phyloP scores from a whole-genome alignment of 345 rosid genomes.

The Schrenkiella parvula region DNA sequence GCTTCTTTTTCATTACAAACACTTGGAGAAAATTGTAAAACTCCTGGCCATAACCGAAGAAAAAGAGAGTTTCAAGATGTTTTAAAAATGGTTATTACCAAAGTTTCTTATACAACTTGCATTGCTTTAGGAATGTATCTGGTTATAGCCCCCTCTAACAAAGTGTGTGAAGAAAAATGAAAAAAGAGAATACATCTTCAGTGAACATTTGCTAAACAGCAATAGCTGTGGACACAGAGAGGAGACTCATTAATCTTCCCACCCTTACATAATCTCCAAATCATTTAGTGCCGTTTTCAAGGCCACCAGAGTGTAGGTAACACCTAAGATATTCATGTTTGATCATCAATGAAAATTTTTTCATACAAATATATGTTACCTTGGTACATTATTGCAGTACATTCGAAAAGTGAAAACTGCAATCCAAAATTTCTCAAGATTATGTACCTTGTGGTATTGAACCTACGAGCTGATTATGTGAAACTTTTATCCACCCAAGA shows the following conservation, averaged over 20 bases:
- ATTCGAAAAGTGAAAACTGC: not conserved
- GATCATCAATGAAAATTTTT: not conserved
- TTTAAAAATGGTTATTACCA: no score
- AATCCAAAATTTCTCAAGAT: not conserved
- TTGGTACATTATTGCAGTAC: not conserved
- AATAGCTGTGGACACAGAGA: no score
- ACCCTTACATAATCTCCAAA: not conserved
- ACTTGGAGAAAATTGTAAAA: no score
- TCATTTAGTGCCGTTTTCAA: not conserved
- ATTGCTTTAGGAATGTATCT: not conserved
- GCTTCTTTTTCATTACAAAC: no score
- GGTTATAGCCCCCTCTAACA: not conserved
- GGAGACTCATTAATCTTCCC: not conserved
- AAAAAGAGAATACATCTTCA: no score
- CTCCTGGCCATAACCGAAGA: no score
- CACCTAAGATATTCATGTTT: not conserved
- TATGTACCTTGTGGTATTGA: not conserved
- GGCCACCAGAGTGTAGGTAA: not conserved
- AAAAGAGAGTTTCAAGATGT: no score
- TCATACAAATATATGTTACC: not conserved
- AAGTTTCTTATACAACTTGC: not conserved
- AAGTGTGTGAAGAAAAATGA: not conserved
- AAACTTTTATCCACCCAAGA: not conserved
- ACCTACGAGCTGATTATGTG: not conserved
- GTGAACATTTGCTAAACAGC: no score